Conservation (phyloP, 2,329 filamentous ascomycete genomes). For the Rhynchosporium graminicola region DNA sequence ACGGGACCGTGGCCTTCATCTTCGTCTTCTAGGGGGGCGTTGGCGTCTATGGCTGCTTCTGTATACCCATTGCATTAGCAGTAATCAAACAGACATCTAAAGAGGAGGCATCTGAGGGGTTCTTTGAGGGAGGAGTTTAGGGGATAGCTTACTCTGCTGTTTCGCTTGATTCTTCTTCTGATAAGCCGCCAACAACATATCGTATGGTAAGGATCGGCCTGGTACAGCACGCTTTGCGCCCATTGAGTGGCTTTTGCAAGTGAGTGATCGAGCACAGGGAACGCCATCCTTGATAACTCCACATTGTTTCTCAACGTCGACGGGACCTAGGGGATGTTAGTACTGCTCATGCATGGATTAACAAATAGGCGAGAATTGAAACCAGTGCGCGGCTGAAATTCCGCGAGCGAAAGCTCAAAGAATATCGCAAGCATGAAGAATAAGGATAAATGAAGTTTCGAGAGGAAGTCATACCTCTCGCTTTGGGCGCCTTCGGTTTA, state of each 20-base stretch:
- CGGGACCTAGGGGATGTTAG: slow-evolving; percentile 58
- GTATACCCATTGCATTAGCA: slow-evolving; percentile 17
- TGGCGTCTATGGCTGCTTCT: slow-evolving; percentile 94
- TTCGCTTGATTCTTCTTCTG: slow-evolving; percentile 99
- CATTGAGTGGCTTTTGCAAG: slow-evolving; percentile 96
- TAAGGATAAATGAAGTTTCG: too few species aligned
- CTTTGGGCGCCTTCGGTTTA: slow-evolving; percentile 79
- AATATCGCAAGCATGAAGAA: too few species aligned
- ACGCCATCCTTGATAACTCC: slow-evolving; percentile 86
- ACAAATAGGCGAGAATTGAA: neutral
- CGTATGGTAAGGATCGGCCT: slow-evolving; percentile 84
- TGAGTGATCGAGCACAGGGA: slow-evolving; percentile 83
- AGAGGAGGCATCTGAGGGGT: neutral
- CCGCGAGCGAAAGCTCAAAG: too few species aligned
- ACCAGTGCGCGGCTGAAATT: too few species aligned
- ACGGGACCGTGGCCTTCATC: slow-evolving; percentile 76
- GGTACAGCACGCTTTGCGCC: slow-evolving; percentile 87
- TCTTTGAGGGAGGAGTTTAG: slow-evolving; percentile 16
- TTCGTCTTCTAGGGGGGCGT: slow-evolving; percentile 85
- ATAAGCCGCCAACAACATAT: slow-evolving; percentile 85
- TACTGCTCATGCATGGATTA: neutral
- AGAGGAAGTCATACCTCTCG: slow-evolving; percentile 60
- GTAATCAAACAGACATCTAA: too few species aligned
- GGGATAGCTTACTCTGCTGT: slow-evolving; percentile 74
- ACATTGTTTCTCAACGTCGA: slow-evolving; percentile 92